phyloP scores from a whole-genome alignment of 495 filamentous ascomycete genomes.

The Penicillium flavigenum region DNA sequence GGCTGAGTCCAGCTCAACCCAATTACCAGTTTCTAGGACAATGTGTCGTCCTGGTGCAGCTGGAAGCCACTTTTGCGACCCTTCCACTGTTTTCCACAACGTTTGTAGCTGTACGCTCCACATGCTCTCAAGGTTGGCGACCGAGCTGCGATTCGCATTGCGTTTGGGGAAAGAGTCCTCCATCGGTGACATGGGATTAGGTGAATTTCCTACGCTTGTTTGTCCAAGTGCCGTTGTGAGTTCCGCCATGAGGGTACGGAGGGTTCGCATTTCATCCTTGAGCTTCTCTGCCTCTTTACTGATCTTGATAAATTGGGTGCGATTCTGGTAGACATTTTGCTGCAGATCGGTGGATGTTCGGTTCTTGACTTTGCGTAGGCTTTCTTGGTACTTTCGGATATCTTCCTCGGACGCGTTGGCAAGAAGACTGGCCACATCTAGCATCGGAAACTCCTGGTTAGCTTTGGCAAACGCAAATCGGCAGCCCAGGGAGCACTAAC shows the following conservation, averaged over 20 bases:
- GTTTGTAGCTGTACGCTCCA: slow-evolving; percentile 82
- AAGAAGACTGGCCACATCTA: slow-evolving; percentile 75
- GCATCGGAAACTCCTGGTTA: slow-evolving; percentile 2
- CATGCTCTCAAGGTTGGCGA: slow-evolving; percentile 92
- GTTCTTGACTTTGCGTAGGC: slow-evolving; percentile 74
- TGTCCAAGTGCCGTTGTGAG: slow-evolving; percentile 76
- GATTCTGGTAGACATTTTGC: slow-evolving; percentile 95
- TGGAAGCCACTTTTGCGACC: slow-evolving; percentile 93
- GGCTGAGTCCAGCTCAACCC: slow-evolving; percentile 95
- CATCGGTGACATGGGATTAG: slow-evolving; percentile 46
- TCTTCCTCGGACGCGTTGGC: slow-evolving; percentile 93
- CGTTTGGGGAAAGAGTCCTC: slow-evolving; percentile 52
- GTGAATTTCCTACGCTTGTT: slow-evolving; percentile 52
- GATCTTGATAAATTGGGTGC: slow-evolving; percentile 98
- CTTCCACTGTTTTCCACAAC: slow-evolving; percentile 93
- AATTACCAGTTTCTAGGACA: slow-evolving; percentile 80
- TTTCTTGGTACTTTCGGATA: slow-evolving; percentile 77
- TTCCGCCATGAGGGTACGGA: slow-evolving; percentile 85
- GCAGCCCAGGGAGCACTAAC: slow-evolving; percentile 30
- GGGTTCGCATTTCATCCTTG: slow-evolving; percentile 90
- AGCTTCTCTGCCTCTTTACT: slow-evolving; percentile 98
- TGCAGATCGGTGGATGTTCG: slow-evolving; percentile 87
- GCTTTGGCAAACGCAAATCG: background rate
- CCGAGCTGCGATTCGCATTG: slow-evolving; percentile 54
- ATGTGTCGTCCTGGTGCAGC: slow-evolving; percentile 90